Conservation (phyloP, 257 asterid genomes). For the Verbena officinalis region DNA sequence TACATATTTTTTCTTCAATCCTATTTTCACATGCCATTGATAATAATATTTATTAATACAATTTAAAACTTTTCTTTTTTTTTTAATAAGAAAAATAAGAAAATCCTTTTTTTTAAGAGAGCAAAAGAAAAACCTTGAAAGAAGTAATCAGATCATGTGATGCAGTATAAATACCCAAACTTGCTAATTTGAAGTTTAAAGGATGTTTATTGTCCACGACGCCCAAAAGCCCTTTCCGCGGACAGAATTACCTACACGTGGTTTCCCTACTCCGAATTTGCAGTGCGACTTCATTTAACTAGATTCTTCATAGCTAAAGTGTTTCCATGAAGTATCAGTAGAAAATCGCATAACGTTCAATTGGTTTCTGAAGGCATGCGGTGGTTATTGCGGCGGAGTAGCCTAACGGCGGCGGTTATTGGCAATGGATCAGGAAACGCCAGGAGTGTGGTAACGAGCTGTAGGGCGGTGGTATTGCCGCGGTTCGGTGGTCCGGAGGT, state of each 20-base stretch:
- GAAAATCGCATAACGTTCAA: conserved; percentile 1
- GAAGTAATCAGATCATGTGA: not conserved
- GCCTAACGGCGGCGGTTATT: conserved; percentile 23
- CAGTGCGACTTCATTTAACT: not conserved
- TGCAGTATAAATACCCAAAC: not conserved
- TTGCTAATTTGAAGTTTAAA: conserved; percentile 20
- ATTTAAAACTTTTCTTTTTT: too few species aligned
- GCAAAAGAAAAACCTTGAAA: not conserved
- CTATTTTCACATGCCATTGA: too few species aligned
- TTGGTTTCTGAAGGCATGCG: conserved; percentile 46
- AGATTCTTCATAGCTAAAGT: conserved; percentile 5
- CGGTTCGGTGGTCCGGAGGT: conserved; percentile 93
- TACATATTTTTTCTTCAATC: too few species aligned
- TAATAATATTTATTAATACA: too few species aligned
- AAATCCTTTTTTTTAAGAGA: too few species aligned
- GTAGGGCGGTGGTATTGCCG: conserved; percentile 85
- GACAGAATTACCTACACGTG: conserved; percentile 42
- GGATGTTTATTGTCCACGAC: conserved; percentile 36
- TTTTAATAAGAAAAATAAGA: too few species aligned
- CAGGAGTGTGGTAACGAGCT: conserved; percentile 60
- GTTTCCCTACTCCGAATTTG: not conserved
- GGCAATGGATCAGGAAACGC: conserved; percentile 33
- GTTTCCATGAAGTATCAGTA: conserved; percentile 14
- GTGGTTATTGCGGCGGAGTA: conserved; percentile 47
- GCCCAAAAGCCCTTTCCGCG: conserved; percentile 34